A percentile compares a stretch with the other conserved stretches of the same genome.
Conservation (phyloP, 257 asterid species). For the Solanum pimpinellifolium region DNA sequence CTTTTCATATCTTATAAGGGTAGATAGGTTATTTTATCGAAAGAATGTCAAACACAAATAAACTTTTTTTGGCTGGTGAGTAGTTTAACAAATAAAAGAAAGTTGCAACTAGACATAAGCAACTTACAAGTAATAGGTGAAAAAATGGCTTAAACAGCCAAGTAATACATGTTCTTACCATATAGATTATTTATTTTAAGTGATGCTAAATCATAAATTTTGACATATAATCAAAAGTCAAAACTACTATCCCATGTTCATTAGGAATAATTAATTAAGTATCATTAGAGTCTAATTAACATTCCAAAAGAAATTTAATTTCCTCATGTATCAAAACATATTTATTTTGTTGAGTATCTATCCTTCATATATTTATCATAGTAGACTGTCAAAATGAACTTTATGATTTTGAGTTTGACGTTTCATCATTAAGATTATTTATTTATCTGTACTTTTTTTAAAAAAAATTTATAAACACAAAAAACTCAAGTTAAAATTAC, state of each 20-base stretch:
- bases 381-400: neutral
- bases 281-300: neutral
- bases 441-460: neutral
- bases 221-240: neutral
- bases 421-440: neutral
- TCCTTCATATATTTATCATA: neutral
- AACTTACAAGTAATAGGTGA: neutral
- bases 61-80: neutral
- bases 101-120: neutral
- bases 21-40: neutral
- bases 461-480: neutral
- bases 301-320: neutral
- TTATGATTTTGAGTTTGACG: neutral
- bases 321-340: neutral
- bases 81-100: neutral
- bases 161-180: neutral
- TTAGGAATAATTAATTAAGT: neutral
- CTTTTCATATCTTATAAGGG: fast-evolving
- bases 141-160: neutral
- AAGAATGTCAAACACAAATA: neutral
- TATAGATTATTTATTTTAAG: neutral
- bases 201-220: neutral
- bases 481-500: neutral
- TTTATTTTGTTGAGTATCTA: neutral
- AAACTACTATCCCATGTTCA: neutral